Conservation (phyloP, 352 stramenopile species). For the Nothophytophthora sp. region DNA sequence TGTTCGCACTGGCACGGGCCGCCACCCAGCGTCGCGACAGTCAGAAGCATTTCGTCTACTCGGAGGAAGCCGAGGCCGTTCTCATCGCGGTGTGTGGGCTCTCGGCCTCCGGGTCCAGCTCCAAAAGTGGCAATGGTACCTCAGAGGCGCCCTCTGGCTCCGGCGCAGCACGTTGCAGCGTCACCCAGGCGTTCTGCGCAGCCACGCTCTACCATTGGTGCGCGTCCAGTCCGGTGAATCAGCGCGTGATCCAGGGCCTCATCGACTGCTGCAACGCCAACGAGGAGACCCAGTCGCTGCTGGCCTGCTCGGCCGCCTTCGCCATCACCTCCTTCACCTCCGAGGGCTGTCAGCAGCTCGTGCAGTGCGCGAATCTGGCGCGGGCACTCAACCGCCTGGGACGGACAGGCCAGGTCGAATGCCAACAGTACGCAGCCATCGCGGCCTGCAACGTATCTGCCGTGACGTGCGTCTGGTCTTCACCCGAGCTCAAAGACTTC, state of each 20-base stretch:
- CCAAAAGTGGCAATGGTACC: neutral
- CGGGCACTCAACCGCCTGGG: conserved; percentile 73
- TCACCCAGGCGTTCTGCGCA: conserved; percentile 70
- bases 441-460: conserved; percentile 80
- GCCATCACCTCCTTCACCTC: conserved; percentile 77
- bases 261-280: conserved; percentile 73
- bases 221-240: conserved; percentile 46
- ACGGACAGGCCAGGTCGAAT: conserved; percentile 71
- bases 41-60: conserved; percentile 45
- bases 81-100: conserved; percentile 58
- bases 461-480: conserved; percentile 70
- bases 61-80: conserved; percentile 34
- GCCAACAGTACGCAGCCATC: conserved; percentile 79
- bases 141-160: neutral
- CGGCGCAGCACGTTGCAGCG: conserved; percentile 11
- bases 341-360: conserved; percentile 57
- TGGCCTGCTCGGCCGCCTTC: conserved; percentile 77
- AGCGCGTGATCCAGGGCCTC: conserved; percentile 57
- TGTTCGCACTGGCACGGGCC: conserved; percentile 59
- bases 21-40: conserved; percentile 56
- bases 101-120: conserved; percentile 7
- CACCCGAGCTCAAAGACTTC: conserved; percentile 78
- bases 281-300: conserved; percentile 65
- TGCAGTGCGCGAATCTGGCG: conserved; percentile 46
- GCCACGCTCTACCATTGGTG: conserved; percentile 79